Evolutionary conservation across 2,329 filamentous ascomycete species (phyloP).

Genomic region (Chrysoporthe cubensis): DNA sequence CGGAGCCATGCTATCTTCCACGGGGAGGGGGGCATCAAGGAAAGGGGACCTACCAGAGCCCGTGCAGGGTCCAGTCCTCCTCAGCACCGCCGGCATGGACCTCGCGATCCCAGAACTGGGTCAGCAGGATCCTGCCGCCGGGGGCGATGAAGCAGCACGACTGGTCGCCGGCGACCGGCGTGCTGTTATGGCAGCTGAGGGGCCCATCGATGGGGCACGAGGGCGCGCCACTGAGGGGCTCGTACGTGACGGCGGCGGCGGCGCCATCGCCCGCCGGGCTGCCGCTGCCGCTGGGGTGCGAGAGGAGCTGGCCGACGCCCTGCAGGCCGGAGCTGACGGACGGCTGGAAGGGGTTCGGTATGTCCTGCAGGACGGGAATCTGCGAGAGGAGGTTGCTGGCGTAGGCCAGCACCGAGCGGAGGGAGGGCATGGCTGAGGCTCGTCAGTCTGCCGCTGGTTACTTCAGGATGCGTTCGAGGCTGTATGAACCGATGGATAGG

Average conservation of each 20-base stretch:
- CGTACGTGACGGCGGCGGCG: slow-evolving; percentile 40
- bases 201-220: slow-evolving; percentile 48
- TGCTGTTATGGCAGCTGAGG: slow-evolving; percentile 46
- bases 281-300: slow-evolving; percentile 1
- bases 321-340: slow-evolving; percentile 29
- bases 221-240: slow-evolving; percentile 41
- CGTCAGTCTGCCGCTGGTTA: background rate
- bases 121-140: slow-evolving; percentile 46
- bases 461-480: slow-evolving; percentile 16
- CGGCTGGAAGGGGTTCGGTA: slow-evolving; percentile 32
- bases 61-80: slow-evolving; percentile 49
- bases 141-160: slow-evolving; percentile 49
- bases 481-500: background rate
- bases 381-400: slow-evolving; percentile 42
- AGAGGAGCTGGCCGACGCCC: slow-evolving; percentile 24
- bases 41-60: slow-evolving; percentile 43
- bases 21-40: background rate
- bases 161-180: slow-evolving; percentile 37
- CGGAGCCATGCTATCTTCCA: background rate
- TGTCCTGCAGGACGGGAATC: slow-evolving; percentile 34
- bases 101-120: slow-evolving; percentile 50
- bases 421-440: slow-evolving; percentile 29
- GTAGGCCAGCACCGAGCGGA: slow-evolving; percentile 40
- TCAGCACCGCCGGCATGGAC: slow-evolving; percentile 45
- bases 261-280: slow-evolving; percentile 9